Evolutionary conservation across 352 stramenopile genomes (phyloP), one percentile per base, ranked within the genome.

Genomic region (Phytophthora pini): DNA sequence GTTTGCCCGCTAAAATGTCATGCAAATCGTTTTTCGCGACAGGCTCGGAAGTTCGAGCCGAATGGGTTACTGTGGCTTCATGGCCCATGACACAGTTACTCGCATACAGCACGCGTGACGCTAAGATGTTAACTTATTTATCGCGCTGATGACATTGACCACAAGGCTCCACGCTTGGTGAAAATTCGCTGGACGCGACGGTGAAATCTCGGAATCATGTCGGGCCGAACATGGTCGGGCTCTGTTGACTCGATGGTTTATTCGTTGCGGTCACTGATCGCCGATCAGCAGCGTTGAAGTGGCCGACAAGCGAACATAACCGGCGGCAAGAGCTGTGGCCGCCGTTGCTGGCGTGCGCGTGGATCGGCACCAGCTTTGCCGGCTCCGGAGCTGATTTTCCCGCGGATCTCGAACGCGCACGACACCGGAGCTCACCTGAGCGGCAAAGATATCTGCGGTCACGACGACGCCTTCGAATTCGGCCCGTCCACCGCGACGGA

Each of bases 341-440:
- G n/a, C 22, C 26, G 9, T 24, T 2, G 22, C 52, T 60, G 38
- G 46, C 53, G 61, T 59, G 40, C 55, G 56, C 36, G 36, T 17
- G 22, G 45, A 29, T 12, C 13, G 29, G 47, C 48, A 60, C 62
- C 62, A 43, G 43, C 20, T 17, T 17, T 10, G 47, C 50, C 11
- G 32, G 36, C 27, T 41, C 26, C 34, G 50, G 36, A 67, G 56
- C 56, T 72, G 64, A 72, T 72, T 68, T 60, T 41, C 49, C 45
- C 29, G 27, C 29, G 26, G 58, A 66, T 70, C 38, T 70, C 46
- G 40, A 68, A 68, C 44, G 51, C 51, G 60, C 60, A 68, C 60
- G 60, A 56, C 51, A 68, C 60, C 51, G 15, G 47, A 12, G 52
- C 41, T 66, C 58, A 66, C 48, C 49, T 66, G 56, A 22, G 49